Conservation (phyloP, 768 basidiomycete genomes). For the Leucogyrophana mollusca region DNA sequence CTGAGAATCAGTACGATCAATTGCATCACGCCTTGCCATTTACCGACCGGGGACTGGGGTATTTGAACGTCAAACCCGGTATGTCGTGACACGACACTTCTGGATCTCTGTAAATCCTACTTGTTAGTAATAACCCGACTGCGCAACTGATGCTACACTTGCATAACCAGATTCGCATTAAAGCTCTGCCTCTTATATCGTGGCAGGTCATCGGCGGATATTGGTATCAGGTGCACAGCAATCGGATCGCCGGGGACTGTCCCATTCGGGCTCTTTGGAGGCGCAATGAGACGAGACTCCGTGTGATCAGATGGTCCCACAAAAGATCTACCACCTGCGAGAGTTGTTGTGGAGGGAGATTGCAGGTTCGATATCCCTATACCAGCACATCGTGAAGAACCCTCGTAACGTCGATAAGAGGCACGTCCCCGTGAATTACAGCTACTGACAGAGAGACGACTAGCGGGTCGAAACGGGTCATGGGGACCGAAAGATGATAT, state of each 20-base stretch:
- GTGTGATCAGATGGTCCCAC: too few relatives aligned
- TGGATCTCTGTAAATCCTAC: conserved; percentile 7
- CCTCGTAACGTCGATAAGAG: conserved; percentile 13
- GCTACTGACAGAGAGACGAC: conserved; percentile 10
- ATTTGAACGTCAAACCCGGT: conserved; percentile 7
- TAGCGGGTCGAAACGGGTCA: conserved; percentile 4
- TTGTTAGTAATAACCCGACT: not conserved
- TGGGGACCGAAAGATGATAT: conserved; percentile 4
- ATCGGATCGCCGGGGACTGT: too few relatives aligned
- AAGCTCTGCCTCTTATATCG: conserved; percentile 13
- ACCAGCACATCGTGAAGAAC: too few relatives aligned
- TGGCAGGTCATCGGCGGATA: conserved; percentile 14
- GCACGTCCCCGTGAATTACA: conserved; percentile 8
- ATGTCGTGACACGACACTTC: conserved; percentile 10
- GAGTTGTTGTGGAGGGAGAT: conserved; percentile 7
- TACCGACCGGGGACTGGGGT: conserved; percentile 11
- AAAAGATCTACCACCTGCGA: conserved; percentile 3
- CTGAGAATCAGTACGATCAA: not conserved
- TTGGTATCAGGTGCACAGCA: conserved; percentile 12
- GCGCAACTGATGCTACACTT: not conserved
- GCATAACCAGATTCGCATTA: conserved; percentile 12
- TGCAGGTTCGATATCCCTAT: conserved; percentile 7
- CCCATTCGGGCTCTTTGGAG: too few relatives aligned
- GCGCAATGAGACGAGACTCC: too few relatives aligned
- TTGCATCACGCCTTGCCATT: not conserved